Evolutionary conservation across 2,329 filamentous ascomycete species (phyloP).

Genomic region (Pseudogymnoascus sp.): DNA sequence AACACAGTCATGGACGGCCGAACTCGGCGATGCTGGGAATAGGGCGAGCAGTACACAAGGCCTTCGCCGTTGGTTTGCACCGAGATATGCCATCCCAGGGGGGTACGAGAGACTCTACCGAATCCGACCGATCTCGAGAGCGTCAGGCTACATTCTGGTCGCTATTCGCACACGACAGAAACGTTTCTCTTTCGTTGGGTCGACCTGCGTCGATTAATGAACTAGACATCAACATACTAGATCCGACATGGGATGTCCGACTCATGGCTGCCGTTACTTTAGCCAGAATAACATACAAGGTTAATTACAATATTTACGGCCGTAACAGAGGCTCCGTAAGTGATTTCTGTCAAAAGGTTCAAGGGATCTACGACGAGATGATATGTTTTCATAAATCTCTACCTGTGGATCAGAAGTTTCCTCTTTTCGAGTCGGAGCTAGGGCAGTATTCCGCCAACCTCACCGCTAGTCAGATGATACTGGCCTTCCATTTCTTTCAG

Average conservation of each 20-base stretch:
- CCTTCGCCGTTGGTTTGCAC: conserved; percentile 10
- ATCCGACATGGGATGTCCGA: not conserved
- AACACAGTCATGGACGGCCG: conserved; percentile 8
- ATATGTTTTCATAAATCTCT: conserved; percentile 11
- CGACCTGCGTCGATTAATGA: conserved; percentile 13
- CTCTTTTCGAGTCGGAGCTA: conserved; percentile 4
- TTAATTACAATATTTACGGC: conserved; percentile 12
- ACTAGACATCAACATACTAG: conserved; percentile 8
- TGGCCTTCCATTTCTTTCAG: conserved; percentile 12
- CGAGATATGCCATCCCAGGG: not conserved
- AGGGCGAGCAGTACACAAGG: conserved; percentile 11
- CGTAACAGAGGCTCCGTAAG: conserved; percentile 2
- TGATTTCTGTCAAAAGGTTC: conserved; percentile 12
- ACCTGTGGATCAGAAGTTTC: conserved; percentile 3
- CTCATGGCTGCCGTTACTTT: conserved; percentile 4
- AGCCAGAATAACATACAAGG: conserved; percentile 12
- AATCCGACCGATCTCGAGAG: conserved; percentile 4
- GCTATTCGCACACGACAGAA: conserved; percentile 11
- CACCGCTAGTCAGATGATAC: conserved; percentile 7
- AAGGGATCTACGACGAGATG: conserved; percentile 10
- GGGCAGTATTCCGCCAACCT: not conserved
- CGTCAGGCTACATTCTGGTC: conserved; percentile 13
- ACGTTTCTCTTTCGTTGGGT: conserved; percentile 13
- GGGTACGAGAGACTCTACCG: not conserved
- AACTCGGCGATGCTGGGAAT: conserved; percentile 9